Evolutionary conservation across 805 yeast species (phyloP).

Genomic region (Cyberlindnera mycetangii): DNA sequence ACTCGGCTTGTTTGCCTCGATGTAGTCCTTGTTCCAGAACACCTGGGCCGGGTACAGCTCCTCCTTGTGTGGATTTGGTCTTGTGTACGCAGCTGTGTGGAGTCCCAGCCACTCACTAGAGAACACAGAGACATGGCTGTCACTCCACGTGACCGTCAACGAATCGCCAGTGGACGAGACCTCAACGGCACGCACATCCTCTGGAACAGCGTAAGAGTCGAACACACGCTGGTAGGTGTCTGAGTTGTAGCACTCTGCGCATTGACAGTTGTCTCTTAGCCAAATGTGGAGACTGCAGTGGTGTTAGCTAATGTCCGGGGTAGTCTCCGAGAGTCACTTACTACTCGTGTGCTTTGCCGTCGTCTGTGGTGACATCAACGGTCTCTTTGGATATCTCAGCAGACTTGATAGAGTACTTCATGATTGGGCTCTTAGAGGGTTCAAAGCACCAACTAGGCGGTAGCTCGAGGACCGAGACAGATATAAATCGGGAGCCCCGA

Average conservation of each 20-base stretch:
- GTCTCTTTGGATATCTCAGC: neutral
- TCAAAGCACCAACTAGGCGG: too few species aligned
- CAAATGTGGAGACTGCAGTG: conserved; percentile 39
- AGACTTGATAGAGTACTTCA: neutral
- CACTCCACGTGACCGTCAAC: conserved; percentile 16
- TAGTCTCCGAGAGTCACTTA: conserved; percentile 1
- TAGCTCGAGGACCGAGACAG: too few species aligned
- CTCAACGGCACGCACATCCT: conserved; percentile 25
- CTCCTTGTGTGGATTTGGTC: conserved; percentile 32
- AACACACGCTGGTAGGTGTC: conserved; percentile 58
- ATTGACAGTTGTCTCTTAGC: conserved; percentile 66
- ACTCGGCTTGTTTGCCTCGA: conserved; percentile 25
- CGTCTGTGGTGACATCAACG: conserved; percentile 2
- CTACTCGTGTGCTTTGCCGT: conserved; percentile 9
- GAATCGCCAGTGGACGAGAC: neutral
- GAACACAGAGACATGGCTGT: conserved; percentile 19
- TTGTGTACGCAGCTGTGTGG: conserved; percentile 31
- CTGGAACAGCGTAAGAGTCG: conserved; percentile 45
- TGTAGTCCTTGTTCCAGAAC: conserved; percentile 44
- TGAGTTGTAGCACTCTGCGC: conserved; percentile 49
- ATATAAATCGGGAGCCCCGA: too few species aligned
- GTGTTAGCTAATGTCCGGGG: neutral
- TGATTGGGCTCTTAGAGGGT: too few species aligned
- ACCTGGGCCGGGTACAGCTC: conserved; percentile 35
- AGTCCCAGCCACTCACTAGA: conserved; percentile 21